Evolutionary conservation across 2,329 filamentous ascomycete genomes (phyloP), one percentile per base, ranked within the genome.

Genomic region (Colletotrichum musae): DNA sequence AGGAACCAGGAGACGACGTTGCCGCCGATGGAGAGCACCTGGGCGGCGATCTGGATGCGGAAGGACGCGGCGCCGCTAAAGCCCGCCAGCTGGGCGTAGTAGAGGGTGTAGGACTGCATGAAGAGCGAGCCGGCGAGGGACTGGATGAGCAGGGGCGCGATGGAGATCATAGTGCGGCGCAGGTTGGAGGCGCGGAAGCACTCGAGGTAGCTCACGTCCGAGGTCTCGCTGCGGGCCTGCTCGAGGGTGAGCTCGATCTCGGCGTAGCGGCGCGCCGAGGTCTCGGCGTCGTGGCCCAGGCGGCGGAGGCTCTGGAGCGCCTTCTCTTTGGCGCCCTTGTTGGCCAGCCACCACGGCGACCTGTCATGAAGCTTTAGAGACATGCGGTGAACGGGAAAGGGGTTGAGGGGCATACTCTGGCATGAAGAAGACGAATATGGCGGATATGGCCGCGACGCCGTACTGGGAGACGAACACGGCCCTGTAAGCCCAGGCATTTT

Each of bases 61-160:
- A 81, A 82, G 59, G 75, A 77, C 68, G 73, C 75, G 2, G 67
- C 51, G 0, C 77, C 78, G 48, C 74, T 76, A 70, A 79, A 82
- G 10, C 81, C 81, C 7, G 82, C 80, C 4, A 83, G 73, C 63
- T 84, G 78, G 39, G 78, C 73, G 69, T 83, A 83, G 72, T 83
- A 83, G 3, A 81, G 82, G 15, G 74, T 73, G 65, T 84, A 83
- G 10, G 74, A 71, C 4, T 77, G 75, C 1, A 77, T 72, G 51
- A 82, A 83, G 26, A 74, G 67, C 36, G 81, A 74, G 4, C 80
- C 80, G 2, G 74, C 75, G 6, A 81, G 71, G 1, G 73, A 72
- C 65, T 81, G 78, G 52, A 81, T 78, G 39, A 71, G 74, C 4
- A 81, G 66, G 5, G 80, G 80, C 5, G 74, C 72, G 26, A 81